Base-by-base conservation (phyloP, 2,329 filamentous ascomycete species). In the Xylariaceae sp. region DNA sequence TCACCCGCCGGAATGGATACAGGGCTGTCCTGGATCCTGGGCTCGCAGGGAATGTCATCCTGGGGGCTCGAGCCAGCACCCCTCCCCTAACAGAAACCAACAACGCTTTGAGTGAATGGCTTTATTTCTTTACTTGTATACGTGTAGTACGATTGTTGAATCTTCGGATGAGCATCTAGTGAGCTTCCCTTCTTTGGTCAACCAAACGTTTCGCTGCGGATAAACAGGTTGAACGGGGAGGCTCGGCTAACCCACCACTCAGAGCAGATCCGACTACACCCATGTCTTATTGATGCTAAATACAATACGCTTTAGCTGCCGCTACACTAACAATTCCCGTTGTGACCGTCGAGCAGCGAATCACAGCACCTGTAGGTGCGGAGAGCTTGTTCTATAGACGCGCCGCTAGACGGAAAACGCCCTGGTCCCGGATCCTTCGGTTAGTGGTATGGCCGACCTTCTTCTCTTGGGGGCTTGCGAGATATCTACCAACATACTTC, bases 191-290 rank as follows among this genome's bases (percentile, higher is more conserved):
- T n/a, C n/a, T n/a, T n/a, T n/a, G n/a, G n/a, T n/a, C n/a, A n/a
- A n/a, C n/a, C n/a, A n/a, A n/a, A n/a, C n/a, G n/a, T 23, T 47
- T 45, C 21, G 24, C 23, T 20, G 21, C 6, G 8, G 23, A 16
- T 16, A 23, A 3, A 24, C 6, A 41, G 29, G 30, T 45, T 18
- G 18, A 32, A n/a, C 11, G 18, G n/a, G 23, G 24, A 26, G 29
- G 23, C 30, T 53, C 54, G 50, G 54, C 50, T 57, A 55, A 43
- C 39, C 20, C 20, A 43, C 50, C 50, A 50, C 27, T 57, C 21
- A 21, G 45, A 16, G 23, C 32, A 20, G 23, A 16, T 27, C 45
- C 50, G 20, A 40, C 40, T 29, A 57, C 36, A 37, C 48, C 41
- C n/a, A n/a, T n/a, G n/a, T 26, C 18, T 29, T 13, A 21, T 55